Conservation (phyloP, 2,329 filamentous ascomycete genomes). For the Ophiostoma sp. region DNA sequence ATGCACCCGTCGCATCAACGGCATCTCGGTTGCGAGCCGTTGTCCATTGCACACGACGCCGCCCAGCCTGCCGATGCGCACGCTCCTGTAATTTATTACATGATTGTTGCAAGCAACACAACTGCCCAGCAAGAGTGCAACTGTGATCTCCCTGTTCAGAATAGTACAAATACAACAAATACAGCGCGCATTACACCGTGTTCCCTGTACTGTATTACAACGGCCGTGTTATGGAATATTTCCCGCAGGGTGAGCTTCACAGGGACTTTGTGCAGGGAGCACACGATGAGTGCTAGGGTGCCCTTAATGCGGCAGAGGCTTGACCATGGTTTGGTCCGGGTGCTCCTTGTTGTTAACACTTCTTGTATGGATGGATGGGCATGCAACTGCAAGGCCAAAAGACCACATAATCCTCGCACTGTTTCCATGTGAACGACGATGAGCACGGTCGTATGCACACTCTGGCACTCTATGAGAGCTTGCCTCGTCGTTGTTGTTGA, state of each 20-base stretch:
- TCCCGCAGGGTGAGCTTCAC: neutral
- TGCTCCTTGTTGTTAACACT: neutral
- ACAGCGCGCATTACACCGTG: neutral
- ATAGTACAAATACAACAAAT: neutral
- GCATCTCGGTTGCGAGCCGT: neutral
- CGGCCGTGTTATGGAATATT: neutral
- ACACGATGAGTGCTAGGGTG: neutral
- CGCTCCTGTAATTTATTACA: conserved; percentile 18
- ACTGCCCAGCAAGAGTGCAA: neutral
- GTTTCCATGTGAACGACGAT: neutral
- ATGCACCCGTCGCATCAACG: neutral
- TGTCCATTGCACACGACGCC: neutral
- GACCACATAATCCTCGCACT: neutral
- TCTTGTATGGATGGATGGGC: neutral
- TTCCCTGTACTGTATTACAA: neutral
- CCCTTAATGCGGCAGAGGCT: conserved; percentile 4
- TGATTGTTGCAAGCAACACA: neutral
- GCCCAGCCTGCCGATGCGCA: neutral
- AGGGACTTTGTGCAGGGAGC: neutral
- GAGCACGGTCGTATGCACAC: neutral
- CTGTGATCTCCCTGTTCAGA: neutral
- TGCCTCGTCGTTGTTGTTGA: neutral
- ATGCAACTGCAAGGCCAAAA: neutral
- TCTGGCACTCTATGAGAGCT: neutral
- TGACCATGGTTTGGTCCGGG: neutral